Evolutionary conservation across 345 rosid genomes (phyloP).

Genomic region (Geranium brycei): DNA sequence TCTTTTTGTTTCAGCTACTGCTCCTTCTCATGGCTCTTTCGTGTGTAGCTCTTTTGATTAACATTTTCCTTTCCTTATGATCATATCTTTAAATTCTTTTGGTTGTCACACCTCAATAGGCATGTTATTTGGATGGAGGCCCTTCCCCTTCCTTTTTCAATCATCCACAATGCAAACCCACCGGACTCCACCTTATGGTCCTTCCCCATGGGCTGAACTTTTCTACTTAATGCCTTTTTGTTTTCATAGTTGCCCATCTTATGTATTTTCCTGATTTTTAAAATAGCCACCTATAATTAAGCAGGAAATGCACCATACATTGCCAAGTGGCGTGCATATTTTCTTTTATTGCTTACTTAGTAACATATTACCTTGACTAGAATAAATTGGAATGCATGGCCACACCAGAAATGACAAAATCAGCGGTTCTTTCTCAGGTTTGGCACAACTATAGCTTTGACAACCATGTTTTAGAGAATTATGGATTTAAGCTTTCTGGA

Average conservation of each 20-base stretch:
- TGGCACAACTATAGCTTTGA: constrained; percentile 99
- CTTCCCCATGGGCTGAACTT: no score
- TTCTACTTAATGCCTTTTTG: no score
- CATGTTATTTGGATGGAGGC: no score
- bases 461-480: constrained; percentile 67
- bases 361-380: not conserved
- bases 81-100: no score
- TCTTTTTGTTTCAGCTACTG: not conserved
- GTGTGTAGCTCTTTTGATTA: not conserved
- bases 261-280: no score
- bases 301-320: not conserved
- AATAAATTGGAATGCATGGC: not conserved
- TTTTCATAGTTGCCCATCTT: no score
- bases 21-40: constrained; percentile 2
- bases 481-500: constrained; percentile 63
- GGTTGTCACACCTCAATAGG: no score
- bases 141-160: no score
- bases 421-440: constrained; percentile 35
- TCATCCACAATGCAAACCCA: no score
- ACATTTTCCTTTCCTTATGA: not conserved
- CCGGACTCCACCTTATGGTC: no score
- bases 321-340: not conserved
- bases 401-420: constrained; percentile 2
- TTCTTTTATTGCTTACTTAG: not conserved
- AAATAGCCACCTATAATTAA: not conserved